A percentile compares a stretch with the other conserved stretches of the same genome.
Evolutionary conservation across 2,329 filamentous ascomycete genomes (phyloP).

Genomic region (Calycina herbarum): DNA sequence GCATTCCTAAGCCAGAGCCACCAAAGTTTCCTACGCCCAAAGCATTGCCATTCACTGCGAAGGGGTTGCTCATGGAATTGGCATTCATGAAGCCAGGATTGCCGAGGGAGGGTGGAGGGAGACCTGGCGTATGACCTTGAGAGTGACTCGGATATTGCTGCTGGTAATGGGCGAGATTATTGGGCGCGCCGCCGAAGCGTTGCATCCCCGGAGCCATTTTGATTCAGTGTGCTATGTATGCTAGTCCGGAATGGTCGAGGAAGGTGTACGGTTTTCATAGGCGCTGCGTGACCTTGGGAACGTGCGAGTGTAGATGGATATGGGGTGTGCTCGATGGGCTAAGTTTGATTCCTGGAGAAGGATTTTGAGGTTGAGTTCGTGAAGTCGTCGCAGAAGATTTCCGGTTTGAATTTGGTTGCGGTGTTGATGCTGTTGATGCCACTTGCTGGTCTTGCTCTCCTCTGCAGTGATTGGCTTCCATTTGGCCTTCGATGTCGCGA

Average conservation of each 20-base stretch:
- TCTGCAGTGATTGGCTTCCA: background rate
- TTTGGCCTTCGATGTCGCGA: background rate
- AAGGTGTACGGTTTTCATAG: slow-evolving; percentile 37
- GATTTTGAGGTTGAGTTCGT: background rate
- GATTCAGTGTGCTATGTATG: slow-evolving; percentile 35
- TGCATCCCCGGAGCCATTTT: slow-evolving; percentile 40
- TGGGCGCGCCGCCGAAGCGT: slow-evolving; percentile 38
- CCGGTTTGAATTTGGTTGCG: background rate
- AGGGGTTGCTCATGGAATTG: slow-evolving; percentile 68
- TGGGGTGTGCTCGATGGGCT: background rate
- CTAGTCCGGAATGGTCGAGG: slow-evolving; percentile 35
- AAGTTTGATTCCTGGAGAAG: background rate
- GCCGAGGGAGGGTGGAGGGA: slow-evolving; percentile 58
- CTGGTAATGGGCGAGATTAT: slow-evolving; percentile 37
- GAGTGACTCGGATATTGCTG: slow-evolving; percentile 48
- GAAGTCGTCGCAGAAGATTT: slow-evolving; percentile 1
- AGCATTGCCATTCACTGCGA: slow-evolving; percentile 52
- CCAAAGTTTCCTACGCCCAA: slow-evolving; percentile 59
- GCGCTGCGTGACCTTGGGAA: slow-evolving; percentile 32
- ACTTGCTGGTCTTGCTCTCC: slow-evolving; percentile 1
- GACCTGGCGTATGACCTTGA: slow-evolving; percentile 47
- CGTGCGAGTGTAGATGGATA: background rate
- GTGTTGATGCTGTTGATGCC: slow-evolving; percentile 7
- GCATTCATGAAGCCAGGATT: slow-evolving; percentile 72
- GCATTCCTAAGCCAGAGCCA: slow-evolving; percentile 52